phyloP scores from a whole-genome alignment of 2,329 filamentous ascomycete genomes.

The Lachnellula willkommii region DNA sequence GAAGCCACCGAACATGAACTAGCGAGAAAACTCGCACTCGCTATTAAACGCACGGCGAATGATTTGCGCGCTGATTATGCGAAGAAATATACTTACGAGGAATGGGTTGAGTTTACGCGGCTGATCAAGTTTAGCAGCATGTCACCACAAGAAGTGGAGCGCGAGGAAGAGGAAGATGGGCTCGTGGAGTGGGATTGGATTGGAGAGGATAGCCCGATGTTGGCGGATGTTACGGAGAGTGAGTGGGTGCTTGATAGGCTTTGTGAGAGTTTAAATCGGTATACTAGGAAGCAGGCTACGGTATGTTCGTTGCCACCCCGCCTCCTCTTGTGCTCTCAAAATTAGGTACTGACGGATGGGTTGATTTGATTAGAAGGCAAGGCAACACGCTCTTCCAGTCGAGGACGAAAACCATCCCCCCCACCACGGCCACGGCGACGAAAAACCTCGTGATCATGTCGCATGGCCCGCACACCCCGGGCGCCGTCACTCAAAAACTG shows the following conservation, averaged over 20 bases:
- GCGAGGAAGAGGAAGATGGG: slow-evolving; percentile 51
- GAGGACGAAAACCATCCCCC: neutral
- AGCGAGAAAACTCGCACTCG: slow-evolving; percentile 48
- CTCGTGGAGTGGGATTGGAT: slow-evolving; percentile 69
- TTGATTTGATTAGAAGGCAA: neutral
- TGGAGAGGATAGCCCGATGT: slow-evolving; percentile 61
- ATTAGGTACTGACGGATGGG: neutral
- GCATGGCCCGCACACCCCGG: neutral
- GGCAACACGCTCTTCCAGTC: neutral
- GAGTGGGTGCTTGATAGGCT: slow-evolving; percentile 63
- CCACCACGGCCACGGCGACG: neutral
- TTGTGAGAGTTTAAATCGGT: slow-evolving; percentile 54
- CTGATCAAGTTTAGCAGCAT: slow-evolving; percentile 53
- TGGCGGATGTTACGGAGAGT: slow-evolving; percentile 56
- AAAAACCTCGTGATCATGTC: neutral
- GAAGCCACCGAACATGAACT: slow-evolving; percentile 42
- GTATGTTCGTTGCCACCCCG: slow-evolving; percentile 11
- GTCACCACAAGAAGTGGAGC: slow-evolving; percentile 27
- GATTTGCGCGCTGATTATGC: slow-evolving; percentile 44
- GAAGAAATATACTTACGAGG: slow-evolving; percentile 58
- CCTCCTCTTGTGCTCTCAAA: neutral
- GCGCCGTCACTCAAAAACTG: neutral
- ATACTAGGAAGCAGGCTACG: slow-evolving; percentile 29
- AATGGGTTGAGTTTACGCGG: slow-evolving; percentile 62
- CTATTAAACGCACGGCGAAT: slow-evolving; percentile 50